Percentiles rank a stretch among this genome's conserved stretches.
These are phyloP conservation scores for Martiniozyma abietophila DNA, from an alignment of 805 yeast species.

Conservation along the genomic window DNA sequence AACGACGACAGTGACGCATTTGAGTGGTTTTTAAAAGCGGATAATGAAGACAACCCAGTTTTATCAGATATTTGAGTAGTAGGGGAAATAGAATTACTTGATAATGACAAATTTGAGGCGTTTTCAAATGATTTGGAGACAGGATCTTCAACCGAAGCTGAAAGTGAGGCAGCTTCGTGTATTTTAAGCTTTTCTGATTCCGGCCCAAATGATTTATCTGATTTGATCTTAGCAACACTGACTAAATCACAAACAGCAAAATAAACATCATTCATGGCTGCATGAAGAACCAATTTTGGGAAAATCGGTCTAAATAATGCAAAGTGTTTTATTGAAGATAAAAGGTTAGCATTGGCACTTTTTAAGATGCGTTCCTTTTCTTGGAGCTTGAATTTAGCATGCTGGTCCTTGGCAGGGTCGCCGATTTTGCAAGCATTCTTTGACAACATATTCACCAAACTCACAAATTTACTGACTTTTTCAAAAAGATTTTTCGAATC, in stretches of 20 bases:
- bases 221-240: conserved; percentile 37
- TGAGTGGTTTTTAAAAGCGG: neutral
- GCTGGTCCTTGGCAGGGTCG: conserved; percentile 19
- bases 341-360: conserved; percentile 62
- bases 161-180: conserved; percentile 1
- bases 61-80: conserved; percentile 11
- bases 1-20: conserved; percentile 3
- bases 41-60: neutral
- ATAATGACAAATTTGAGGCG: conserved; percentile 5
- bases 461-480: conserved; percentile 39
- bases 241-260: conserved; percentile 57
- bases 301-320: conserved; percentile 53
- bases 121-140: conserved; percentile 2
- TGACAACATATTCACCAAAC: conserved; percentile 30
- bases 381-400: conserved; percentile 9
- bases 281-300: conserved; percentile 63
- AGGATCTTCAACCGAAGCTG: conserved; percentile 2
- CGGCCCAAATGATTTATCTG: neutral
- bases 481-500: conserved; percentile 36
- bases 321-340: conserved; percentile 70
- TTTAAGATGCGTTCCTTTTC: conserved; percentile 42
- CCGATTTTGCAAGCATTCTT: conserved; percentile 28
- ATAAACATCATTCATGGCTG: conserved; percentile 67
- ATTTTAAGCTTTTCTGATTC: neutral
- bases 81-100: too few species aligned